Percentiles rank a stretch among this genome's conserved stretches.
Conservation (phyloP, 768 basidiomycete species). For the Trametes punicea region DNA sequence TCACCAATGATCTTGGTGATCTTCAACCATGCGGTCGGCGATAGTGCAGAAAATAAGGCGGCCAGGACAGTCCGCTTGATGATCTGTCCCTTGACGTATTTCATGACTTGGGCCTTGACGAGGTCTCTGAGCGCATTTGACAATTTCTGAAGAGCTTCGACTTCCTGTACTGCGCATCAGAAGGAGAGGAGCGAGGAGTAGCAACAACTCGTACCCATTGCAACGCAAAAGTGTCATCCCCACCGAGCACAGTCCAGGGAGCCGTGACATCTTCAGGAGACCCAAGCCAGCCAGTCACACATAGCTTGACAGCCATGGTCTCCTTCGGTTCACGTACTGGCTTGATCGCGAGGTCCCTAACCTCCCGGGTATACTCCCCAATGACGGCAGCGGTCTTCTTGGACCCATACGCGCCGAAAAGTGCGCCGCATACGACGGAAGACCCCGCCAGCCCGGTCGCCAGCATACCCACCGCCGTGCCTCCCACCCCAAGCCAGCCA, state of each 20-base stretch:
- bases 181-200: neutral
- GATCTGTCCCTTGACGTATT: slow-evolving; percentile 46
- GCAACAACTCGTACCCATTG: slow-evolving; percentile 43
- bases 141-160: slow-evolving; percentile 48
- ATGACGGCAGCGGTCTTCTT: slow-evolving; percentile 47
- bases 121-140: slow-evolving; percentile 45
- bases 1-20: slow-evolving; percentile 53
- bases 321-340: slow-evolving; percentile 40
- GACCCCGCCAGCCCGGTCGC: slow-evolving; percentile 54
- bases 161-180: slow-evolving; percentile 40
- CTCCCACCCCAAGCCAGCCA: slow-evolving; percentile 51
- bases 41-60: slow-evolving; percentile 45
- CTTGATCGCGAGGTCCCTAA: slow-evolving; percentile 50
- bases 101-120: slow-evolving; percentile 47
- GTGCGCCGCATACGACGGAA: slow-evolving; percentile 51
- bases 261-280: slow-evolving; percentile 43
- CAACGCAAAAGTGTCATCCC: slow-evolving; percentile 52
- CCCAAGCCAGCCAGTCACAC: slow-evolving; percentile 54
- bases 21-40: slow-evolving; percentile 48
- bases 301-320: slow-evolving; percentile 49
- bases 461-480: slow-evolving; percentile 47
- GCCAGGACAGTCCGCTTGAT: slow-evolving; percentile 51
- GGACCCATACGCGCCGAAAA: slow-evolving; percentile 58
- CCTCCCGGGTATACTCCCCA: slow-evolving; percentile 47
- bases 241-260: slow-evolving; percentile 50